Percentiles rank a stretch among this genome's conserved stretches.
Conservation (phyloP, 169 alveolate species). For the Plasmodium falciparum region DNA sequence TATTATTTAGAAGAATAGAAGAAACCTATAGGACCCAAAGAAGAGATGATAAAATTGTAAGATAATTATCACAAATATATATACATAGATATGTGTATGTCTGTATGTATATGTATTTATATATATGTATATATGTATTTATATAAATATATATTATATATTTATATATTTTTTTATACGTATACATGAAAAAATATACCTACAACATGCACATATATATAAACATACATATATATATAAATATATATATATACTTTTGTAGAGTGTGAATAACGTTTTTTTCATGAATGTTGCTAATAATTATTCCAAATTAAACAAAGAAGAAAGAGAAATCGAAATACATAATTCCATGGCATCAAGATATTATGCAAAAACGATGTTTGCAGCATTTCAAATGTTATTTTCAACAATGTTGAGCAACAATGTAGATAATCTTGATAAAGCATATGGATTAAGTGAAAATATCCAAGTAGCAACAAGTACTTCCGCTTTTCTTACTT, state of each 20-base stretch:
- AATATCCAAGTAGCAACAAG: not conserved
- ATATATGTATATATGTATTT: too few relatives aligned
- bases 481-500: slow-evolving; percentile 4
- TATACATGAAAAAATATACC: not conserved
- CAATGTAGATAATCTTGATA: slow-evolving; percentile 32
- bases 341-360: slow-evolving; percentile 38
- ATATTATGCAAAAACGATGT: slow-evolving; percentile 36
- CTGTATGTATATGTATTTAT: too few relatives aligned
- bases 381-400: slow-evolving; percentile 22
- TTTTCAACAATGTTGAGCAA: slow-evolving; percentile 8
- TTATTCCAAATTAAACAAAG: slow-evolving; percentile 35
- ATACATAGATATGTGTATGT: too few relatives aligned
- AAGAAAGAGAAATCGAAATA: slow-evolving; percentile 18
- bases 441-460: not conserved
- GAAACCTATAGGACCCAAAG: slow-evolving; percentile 23
- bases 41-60: slow-evolving; percentile 30
- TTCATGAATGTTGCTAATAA: not conserved
- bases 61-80: not conserved
- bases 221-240: not conserved
- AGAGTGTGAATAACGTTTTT: slow-evolving; percentile 50
- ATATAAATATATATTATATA: too few relatives aligned
- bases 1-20: slow-evolving; percentile 36
- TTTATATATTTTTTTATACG: too few relatives aligned
- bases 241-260: not conserved
- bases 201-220: not conserved